phyloP scores from a whole-genome alignment of 768 basidiomycete species.

The Xerocomus spinulosus region DNA sequence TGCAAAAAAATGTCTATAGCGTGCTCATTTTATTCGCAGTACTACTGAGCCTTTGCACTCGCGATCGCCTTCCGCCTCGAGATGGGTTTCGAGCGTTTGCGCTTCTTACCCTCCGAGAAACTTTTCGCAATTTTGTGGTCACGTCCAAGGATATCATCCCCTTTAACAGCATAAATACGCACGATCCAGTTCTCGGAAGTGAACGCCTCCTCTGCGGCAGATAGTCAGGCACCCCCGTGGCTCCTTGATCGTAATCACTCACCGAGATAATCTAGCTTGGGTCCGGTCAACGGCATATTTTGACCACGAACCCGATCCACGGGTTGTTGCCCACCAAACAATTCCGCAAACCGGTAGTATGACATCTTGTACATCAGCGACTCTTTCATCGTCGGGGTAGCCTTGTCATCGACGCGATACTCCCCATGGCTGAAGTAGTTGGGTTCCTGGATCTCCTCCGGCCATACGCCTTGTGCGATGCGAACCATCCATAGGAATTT shows the following conservation, averaged over 20 bases:
- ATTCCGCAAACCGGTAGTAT: constrained; percentile 90
- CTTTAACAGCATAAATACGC: constrained; percentile 93
- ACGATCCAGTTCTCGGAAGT: constrained; percentile 99
- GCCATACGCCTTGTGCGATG: constrained; percentile 94
- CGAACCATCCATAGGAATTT: constrained; percentile 99
- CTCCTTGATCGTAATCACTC: constrained; percentile 23
- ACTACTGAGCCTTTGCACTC: constrained; percentile 4
- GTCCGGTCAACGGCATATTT: constrained; percentile 67
- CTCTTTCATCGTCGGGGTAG: constrained; percentile 85
- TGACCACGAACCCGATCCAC: constrained; percentile 90
- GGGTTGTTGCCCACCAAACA: constrained; percentile 74
- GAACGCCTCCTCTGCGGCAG: constrained; percentile 84
- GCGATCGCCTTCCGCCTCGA: constrained; percentile 49
- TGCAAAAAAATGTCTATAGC: neutral
- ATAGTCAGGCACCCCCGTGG: constrained; percentile 1
- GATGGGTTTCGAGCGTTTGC: constrained; percentile 73
- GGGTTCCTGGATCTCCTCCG: constrained; percentile 93
- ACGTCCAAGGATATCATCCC: constrained; percentile 86
- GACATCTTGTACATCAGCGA: constrained; percentile 99
- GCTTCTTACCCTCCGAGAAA: constrained; percentile 84
- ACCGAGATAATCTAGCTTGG: constrained; percentile 87
- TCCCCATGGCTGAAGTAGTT: constrained; percentile 95
- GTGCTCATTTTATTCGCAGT: neutral
- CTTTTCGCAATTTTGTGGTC: constrained; percentile 85
- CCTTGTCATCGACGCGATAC: constrained; percentile 85